Evolutionary conservation across 169 alveolate species (phyloP).

Genomic region (Eimeria praecox): DNA sequence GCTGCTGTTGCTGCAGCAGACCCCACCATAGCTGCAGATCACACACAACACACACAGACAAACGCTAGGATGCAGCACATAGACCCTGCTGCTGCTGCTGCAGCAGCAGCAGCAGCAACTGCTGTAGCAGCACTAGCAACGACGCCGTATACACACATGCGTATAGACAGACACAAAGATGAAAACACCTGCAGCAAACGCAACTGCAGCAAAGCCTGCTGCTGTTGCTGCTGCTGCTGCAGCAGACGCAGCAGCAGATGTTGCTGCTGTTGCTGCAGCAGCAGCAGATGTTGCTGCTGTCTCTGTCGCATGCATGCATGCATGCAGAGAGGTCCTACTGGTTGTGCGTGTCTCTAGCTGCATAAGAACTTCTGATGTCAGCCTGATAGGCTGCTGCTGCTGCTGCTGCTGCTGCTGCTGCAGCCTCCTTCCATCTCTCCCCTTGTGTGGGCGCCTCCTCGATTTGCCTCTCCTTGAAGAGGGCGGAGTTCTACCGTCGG

Average conservation of each 20-base stretch:
- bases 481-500: constrained; percentile 19
- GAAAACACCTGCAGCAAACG: neutral
- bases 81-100: neutral
- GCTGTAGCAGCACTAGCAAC: no score
- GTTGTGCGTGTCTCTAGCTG: constrained; percentile 57
- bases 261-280: neutral
- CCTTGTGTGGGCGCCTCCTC: constrained; percentile 19
- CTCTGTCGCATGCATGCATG: neutral
- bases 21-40: neutral
- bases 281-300: neutral
- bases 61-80: neutral
- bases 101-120: no score
- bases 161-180: no score
- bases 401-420: constrained; percentile 44
- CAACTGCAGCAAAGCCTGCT: neutral
- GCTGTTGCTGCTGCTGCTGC: neutral
- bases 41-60: neutral
- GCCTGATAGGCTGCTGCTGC: constrained; percentile 51
- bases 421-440: constrained; percentile 45
- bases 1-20: neutral
- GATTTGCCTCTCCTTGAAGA: constrained; percentile 17
- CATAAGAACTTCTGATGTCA: constrained; percentile 62
- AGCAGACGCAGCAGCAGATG: neutral
- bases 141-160: no score
- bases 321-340: constrained; percentile 9